Evolutionary conservation across 2,329 filamentous ascomycete species (phyloP).

Genomic region (Periconia macrospinosa): DNA sequence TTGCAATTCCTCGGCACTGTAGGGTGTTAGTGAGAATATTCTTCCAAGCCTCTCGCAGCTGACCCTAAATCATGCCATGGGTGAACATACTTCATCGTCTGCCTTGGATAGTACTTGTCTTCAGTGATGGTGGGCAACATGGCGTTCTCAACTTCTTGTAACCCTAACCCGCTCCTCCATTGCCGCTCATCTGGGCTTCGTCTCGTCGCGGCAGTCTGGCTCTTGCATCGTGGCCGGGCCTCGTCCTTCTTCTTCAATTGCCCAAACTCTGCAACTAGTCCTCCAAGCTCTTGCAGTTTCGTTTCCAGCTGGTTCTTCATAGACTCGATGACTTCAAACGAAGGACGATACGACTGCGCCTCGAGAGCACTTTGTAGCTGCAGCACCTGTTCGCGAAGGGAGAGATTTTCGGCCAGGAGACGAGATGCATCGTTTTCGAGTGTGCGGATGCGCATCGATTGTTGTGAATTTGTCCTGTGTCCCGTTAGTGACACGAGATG

Average conservation of each 20-base stretch:
- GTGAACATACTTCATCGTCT: constrained; percentile 65
- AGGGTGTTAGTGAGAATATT: constrained; percentile 17
- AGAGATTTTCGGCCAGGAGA: constrained; percentile 77
- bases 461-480: constrained; percentile 69
- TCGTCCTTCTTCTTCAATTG: constrained; percentile 30
- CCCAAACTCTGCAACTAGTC: constrained; percentile 68
- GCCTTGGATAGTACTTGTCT: constrained; percentile 67
- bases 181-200: constrained; percentile 57
- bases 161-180: constrained; percentile 53
- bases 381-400: constrained; percentile 70
- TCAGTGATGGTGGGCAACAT: constrained; percentile 70
- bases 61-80: neutral
- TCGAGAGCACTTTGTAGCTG: constrained; percentile 69
- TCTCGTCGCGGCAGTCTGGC: constrained; percentile 52
- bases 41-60: neutral
- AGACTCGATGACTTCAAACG: constrained; percentile 67
- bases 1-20: constrained; percentile 62
- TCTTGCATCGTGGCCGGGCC: constrained; percentile 43
- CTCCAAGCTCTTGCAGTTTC: constrained; percentile 71
- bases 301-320: constrained; percentile 72
- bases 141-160: constrained; percentile 52
- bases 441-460: constrained; percentile 74
- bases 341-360: constrained; percentile 60
- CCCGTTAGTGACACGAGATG: neutral
- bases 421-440: constrained; percentile 76